These are phyloP conservation scores for Austropuccinia psidii DNA, from an alignment of 1,284 basidiomycete genomes.

Conservation along the genomic window DNA sequence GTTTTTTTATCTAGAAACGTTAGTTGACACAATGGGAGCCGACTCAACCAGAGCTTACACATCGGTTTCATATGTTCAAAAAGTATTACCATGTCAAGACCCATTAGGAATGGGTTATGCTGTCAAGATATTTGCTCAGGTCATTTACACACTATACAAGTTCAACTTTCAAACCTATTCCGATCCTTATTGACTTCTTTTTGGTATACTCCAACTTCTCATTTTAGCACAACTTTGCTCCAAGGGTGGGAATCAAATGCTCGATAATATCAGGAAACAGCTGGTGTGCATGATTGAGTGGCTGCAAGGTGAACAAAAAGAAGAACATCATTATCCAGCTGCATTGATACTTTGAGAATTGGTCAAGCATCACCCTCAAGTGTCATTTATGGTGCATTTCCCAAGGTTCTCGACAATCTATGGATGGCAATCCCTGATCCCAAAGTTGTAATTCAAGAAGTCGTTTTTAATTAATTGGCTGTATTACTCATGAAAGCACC, in stretches of 20 bases:
- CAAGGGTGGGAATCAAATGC: constrained; percentile 44
- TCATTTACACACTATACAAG: background rate
- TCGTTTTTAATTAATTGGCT: constrained; percentile 78
- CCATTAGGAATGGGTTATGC: constrained; percentile 46
- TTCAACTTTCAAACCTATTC: background rate
- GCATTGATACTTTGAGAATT: constrained; percentile 84
- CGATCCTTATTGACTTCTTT: background rate
- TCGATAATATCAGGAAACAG: constrained; percentile 45
- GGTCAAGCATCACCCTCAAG: constrained; percentile 65
- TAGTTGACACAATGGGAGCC: constrained; percentile 38
- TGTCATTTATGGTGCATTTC: constrained; percentile 69
- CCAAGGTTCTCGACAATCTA: constrained; percentile 80
- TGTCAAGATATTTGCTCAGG: constrained; percentile 44
- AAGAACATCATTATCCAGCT: constrained; percentile 69
- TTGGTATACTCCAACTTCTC: background rate
- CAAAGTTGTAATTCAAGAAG: constrained; percentile 60
- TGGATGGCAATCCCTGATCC: constrained; percentile 77
- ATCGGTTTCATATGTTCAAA: constrained; percentile 44
- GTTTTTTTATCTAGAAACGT: background rate
- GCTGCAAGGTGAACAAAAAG: constrained; percentile 50
- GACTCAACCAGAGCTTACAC: constrained; percentile 45
- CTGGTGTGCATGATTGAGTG: constrained; percentile 46
- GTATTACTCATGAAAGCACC: constrained; percentile 57
- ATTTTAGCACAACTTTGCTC: constrained; percentile 42
- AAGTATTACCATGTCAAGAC: constrained; percentile 45